A percentile compares a stretch with the other conserved stretches of the same genome.
phyloP scores from a whole-genome alignment of 2,329 filamentous ascomycete species.

The Penicillium sp. region DNA sequence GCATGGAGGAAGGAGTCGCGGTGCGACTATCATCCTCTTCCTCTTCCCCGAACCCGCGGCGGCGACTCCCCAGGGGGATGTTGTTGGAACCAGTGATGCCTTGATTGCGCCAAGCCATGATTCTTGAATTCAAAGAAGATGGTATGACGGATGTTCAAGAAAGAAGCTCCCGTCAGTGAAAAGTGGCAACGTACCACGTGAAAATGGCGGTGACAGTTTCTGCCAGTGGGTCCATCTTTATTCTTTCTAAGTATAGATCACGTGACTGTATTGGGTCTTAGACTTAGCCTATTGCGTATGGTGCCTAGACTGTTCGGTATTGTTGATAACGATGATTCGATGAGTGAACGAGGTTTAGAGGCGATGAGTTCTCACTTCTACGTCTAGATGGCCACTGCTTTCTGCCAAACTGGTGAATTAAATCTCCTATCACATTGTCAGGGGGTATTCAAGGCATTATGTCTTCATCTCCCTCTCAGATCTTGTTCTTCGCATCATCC shows the following conservation, averaged over 20 bases:
- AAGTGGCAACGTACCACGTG: slow-evolving; percentile 10
- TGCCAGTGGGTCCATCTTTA: neutral
- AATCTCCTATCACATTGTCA: neutral
- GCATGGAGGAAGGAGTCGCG: slow-evolving; percentile 44
- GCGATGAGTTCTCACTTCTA: neutral
- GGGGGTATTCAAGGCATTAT: neutral
- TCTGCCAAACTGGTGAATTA: neutral
- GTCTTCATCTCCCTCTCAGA: slow-evolving; percentile 1
- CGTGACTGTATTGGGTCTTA: no score
- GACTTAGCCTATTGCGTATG: no score
- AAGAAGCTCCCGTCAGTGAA: slow-evolving; percentile 1
- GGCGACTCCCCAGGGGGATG: slow-evolving; percentile 81
- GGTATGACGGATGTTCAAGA: neutral
- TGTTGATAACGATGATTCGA: neutral
- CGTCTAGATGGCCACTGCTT: neutral
- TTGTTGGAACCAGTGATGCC: slow-evolving; percentile 98
- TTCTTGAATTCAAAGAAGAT: slow-evolving; percentile 11
- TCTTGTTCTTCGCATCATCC: slow-evolving; percentile 53
- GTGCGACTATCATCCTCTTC: slow-evolving; percentile 44
- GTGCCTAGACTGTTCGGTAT: no score
- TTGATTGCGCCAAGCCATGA: slow-evolving; percentile 61
- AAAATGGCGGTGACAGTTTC: slow-evolving; percentile 1
- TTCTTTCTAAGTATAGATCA: no score
- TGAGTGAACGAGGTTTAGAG: no score
- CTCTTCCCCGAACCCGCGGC: slow-evolving; percentile 65